Percentiles rank a stretch among this genome's conserved stretches.
These are phyloP conservation scores for Naegleria lovaniensis DNA, from an alignment of 208 protist species.

Conservation along the genomic window DNA sequence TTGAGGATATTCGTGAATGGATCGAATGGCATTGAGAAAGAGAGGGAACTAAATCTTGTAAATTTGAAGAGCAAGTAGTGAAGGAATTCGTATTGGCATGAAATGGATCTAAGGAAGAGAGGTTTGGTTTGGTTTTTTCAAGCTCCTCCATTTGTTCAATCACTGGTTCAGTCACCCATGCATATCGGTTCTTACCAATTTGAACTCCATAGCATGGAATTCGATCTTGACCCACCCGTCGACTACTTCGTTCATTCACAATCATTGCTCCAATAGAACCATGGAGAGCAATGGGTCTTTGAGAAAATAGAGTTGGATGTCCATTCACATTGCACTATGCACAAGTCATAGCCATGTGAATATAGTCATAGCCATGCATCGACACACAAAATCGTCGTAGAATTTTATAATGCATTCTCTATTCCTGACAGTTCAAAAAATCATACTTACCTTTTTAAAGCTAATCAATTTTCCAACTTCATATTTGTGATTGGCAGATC, in stretches of 20 bases:
- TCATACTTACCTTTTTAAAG: neutral
- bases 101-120: too few relatives aligned
- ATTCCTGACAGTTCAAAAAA: too few relatives aligned
- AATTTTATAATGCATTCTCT: too few relatives aligned
- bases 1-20: too few relatives aligned
- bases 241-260: neutral
- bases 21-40: too few relatives aligned
- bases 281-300: neutral
- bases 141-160: neutral
- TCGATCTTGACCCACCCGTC: neutral
- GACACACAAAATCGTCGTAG: too few relatives aligned
- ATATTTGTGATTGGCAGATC: neutral
- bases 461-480: neutral
- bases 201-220: neutral
- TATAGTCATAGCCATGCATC: too few relatives aligned
- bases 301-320: neutral
- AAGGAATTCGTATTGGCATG: too few relatives aligned
- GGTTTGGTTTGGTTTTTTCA: too few relatives aligned
- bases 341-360: neutral
- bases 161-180: neutral
- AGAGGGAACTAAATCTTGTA: too few relatives aligned
- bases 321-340: neutral
- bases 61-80: too few relatives aligned
- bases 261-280: neutral
- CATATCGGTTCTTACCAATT: neutral